Conservation (phyloP, 2,329 filamentous ascomycete genomes). For the Raffaelea ambrosiae region DNA sequence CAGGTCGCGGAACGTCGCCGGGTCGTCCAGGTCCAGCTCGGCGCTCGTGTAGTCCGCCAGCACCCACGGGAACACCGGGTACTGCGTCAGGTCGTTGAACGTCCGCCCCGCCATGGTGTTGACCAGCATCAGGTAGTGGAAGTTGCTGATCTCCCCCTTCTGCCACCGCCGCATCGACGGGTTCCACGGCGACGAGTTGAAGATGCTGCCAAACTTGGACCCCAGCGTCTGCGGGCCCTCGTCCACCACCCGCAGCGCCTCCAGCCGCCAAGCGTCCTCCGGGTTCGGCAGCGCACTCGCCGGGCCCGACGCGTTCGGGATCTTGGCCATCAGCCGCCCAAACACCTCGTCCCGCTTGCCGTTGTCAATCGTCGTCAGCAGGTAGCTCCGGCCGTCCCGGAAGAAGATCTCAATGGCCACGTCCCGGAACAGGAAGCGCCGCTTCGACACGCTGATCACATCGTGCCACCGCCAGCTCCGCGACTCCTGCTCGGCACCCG, state of each 20-base stretch:
- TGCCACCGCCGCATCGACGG: slow-evolving; percentile 86
- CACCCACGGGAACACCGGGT: slow-evolving; percentile 97
- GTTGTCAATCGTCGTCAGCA: slow-evolving; percentile 75
- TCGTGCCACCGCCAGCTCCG: slow-evolving; percentile 92
- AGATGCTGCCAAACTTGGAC: slow-evolving; percentile 85
- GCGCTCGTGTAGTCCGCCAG: slow-evolving; percentile 92
- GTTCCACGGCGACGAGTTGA: slow-evolving; percentile 73
- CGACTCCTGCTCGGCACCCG: slow-evolving; percentile 65
- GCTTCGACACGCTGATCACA: slow-evolving; percentile 90
- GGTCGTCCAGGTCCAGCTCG: slow-evolving; percentile 78
- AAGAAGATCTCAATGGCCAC: slow-evolving; percentile 98
- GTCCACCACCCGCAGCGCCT: slow-evolving; percentile 64
- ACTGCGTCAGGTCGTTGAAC: slow-evolving; percentile 97
- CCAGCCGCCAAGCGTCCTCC: slow-evolving; percentile 87
- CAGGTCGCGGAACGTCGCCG: slow-evolving; percentile 78
- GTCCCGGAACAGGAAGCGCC: slow-evolving; percentile 89
- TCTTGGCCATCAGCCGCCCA: slow-evolving; percentile 64
- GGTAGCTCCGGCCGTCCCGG: slow-evolving; percentile 88
- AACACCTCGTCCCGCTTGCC: slow-evolving; percentile 72
- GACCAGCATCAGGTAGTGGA: slow-evolving; percentile 96
- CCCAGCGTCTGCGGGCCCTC: slow-evolving; percentile 59
- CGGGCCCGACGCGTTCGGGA: slow-evolving; percentile 67
- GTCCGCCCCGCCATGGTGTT: slow-evolving; percentile 96
- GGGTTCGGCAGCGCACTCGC: slow-evolving; percentile 62
- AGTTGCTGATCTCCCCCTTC: slow-evolving; percentile 92